A percentile compares a stretch with the other conserved stretches of the same genome.
These are phyloP conservation scores for Tulasnella sp. DNA, from an alignment of 768 basidiomycete species.

Conservation along the genomic window DNA sequence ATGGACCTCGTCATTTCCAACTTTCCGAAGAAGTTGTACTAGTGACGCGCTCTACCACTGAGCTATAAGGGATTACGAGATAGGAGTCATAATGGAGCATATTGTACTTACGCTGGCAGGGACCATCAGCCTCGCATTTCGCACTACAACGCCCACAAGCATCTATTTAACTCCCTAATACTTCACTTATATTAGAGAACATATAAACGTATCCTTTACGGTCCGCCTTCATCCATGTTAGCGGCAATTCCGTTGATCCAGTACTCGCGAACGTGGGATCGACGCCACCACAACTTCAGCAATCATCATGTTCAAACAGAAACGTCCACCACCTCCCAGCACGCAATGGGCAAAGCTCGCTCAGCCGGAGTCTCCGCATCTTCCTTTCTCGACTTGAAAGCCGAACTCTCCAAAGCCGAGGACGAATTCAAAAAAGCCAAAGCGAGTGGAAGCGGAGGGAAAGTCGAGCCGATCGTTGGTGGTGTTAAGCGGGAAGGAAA, in stretches of 20 bases:
- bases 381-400: conserved; percentile 83
- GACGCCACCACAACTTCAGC: neutral
- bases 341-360: conserved; percentile 62
- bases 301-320: neutral
- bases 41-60: conserved; percentile 52
- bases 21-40: conserved; percentile 37
- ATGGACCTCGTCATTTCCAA: conserved; percentile 33
- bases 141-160: neutral
- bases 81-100: neutral
- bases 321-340: neutral
- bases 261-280: neutral
- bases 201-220: neutral
- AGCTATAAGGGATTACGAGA: conserved; percentile 41
- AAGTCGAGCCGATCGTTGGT: conserved; percentile 53
- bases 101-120: neutral
- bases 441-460: conserved; percentile 55
- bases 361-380: conserved; percentile 70
- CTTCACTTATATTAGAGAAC: neutral
- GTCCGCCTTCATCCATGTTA: neutral
- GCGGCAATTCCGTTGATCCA: neutral
- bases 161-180: neutral
- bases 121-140: neutral
- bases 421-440: conserved; percentile 68
- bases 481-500: conserved; percentile 71
- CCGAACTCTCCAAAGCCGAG: conserved; percentile 55